These are phyloP conservation scores for Ganoderma sinense DNA, from an alignment of 1,284 basidiomycete species.

Conservation along the genomic window DNA sequence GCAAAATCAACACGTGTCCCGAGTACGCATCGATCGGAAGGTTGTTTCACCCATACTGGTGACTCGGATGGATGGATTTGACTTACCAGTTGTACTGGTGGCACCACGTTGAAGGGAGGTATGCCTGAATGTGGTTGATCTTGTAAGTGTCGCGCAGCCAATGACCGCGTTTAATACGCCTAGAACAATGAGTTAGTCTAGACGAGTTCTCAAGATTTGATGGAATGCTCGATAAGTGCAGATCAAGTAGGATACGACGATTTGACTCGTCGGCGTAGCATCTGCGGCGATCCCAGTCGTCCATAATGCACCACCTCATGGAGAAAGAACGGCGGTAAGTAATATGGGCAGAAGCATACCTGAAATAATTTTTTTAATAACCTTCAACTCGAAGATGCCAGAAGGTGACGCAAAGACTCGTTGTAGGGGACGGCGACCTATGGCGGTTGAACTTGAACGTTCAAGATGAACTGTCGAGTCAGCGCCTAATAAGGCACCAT, in stretches of 20 bases:
- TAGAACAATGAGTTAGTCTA: background rate
- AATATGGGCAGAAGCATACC: too few species aligned
- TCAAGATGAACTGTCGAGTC: too few species aligned
- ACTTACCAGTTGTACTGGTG: background rate
- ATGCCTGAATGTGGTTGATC: background rate
- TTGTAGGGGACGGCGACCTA: too few species aligned
- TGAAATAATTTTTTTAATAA: too few species aligned
- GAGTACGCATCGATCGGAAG: background rate
- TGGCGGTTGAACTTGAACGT: too few species aligned
- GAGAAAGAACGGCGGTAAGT: background rate
- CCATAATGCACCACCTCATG: background rate
- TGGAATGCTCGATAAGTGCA: background rate
- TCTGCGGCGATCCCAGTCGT: background rate
- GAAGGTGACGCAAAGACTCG: too few species aligned
- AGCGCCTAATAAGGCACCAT: too few species aligned
- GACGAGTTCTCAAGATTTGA: background rate
- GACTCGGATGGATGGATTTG: background rate
- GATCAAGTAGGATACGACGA: background rate
- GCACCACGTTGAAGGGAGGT: background rate
- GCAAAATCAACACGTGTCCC: background rate
- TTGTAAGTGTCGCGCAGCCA: background rate
- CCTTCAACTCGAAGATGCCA: too few species aligned
- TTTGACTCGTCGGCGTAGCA: background rate
- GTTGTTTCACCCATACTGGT: background rate
- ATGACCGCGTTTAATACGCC: background rate